Conservation (phyloP, 2,329 filamentous ascomycete genomes). For the Zymoseptoria crescenta region DNA sequence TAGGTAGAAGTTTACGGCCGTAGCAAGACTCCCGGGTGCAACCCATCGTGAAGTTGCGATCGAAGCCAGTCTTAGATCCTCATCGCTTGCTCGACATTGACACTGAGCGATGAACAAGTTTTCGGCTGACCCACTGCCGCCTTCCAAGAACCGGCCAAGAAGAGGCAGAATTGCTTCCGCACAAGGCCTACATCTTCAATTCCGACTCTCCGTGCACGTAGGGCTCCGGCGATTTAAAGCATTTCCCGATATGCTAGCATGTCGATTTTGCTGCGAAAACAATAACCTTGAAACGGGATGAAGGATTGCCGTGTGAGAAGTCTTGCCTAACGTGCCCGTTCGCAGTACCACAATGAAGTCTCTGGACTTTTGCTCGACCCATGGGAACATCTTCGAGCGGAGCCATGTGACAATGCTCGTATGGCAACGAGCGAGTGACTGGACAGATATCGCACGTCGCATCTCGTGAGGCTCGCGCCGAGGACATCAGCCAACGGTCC, state of each 20-base stretch:
- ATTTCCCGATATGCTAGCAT: too few relatives aligned
- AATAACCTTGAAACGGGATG: background rate
- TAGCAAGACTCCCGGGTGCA: background rate
- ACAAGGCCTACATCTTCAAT: background rate
- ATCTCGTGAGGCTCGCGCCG: too few relatives aligned
- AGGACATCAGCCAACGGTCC: too few relatives aligned
- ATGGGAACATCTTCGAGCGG: too few relatives aligned
- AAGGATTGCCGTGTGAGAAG: background rate
- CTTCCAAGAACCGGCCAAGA: background rate
- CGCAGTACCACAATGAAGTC: too few relatives aligned
- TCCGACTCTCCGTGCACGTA: background rate
- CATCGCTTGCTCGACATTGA: too few relatives aligned
- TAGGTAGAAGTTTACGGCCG: background rate
- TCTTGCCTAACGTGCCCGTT: background rate
- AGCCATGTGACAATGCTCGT: too few relatives aligned
- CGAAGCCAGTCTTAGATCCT: too few relatives aligned
- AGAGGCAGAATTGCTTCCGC: background rate
- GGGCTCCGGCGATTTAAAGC: background rate
- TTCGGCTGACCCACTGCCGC: background rate
- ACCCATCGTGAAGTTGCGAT: background rate
- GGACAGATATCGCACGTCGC: too few relatives aligned
- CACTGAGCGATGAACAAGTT: too few relatives aligned
- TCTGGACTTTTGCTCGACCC: too few relatives aligned
- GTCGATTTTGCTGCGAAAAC: background rate
- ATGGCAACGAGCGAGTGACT: too few relatives aligned